Evolutionary conservation across 371 early-diverging fungal genomes (phyloP), one percentile per base, ranked within the genome.

Genomic region (Blakeslea trispora): DNA sequence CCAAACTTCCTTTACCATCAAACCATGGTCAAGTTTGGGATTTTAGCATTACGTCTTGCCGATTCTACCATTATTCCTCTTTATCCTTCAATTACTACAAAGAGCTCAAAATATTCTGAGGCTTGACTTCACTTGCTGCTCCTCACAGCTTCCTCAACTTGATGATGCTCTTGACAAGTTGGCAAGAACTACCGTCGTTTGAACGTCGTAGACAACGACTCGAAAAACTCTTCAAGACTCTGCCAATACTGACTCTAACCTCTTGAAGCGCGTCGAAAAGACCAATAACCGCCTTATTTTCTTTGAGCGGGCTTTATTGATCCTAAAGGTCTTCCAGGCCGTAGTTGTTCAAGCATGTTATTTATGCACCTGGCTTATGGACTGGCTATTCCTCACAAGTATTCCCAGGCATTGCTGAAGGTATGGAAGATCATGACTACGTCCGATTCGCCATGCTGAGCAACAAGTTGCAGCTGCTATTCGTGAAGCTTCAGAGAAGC

Each of bases 281-380:
- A 45, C 63, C 4, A 87, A 87, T 49, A 61, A 75, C 23, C 72
- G 75, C 7, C 52, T 79, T 4, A 65, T 65, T 5, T 45, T 66
- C 18, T 79, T 85, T 51, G 88, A 87, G 53, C 75, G 83, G 75
- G 74, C 3, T 82, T 88, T 52, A 54, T 86, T 45, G 79, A 81
- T 28, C 71, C 71, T 8, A 71, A 79, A 37, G 87, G 87, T 34
- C 71, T 85, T 11, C 69, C 66, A 7, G 76, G 76, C 0, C 79
- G 85, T 21, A 61, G 69, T 18, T 88, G 88, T 86, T 76, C 59
- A 82, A 84, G 43, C 88, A 88, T 46, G 73, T 79, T 2, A 54
- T 88, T 9, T 77, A 81, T 53, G 80, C 83, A 1, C 87, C 88
- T 7, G 77, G 81, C 3, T 64, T 76, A 9, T 79, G 79, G 80